Evolutionary conservation across 805 yeast species (phyloP), one percentile per base, ranked within the genome.

Genomic region (Wickerhamomyces tratensis): DNA sequence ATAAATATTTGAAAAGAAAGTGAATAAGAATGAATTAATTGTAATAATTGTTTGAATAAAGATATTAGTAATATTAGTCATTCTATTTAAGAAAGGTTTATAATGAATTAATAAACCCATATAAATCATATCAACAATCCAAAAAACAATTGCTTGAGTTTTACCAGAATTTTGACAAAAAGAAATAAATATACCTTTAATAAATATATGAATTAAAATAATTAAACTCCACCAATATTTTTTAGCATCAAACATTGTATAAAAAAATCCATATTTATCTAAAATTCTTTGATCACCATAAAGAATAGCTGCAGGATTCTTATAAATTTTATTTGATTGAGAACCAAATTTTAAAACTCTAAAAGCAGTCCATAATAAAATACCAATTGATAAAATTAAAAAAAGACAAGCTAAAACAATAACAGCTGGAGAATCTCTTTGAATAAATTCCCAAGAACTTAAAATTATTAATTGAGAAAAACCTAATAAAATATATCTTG

Each of bases 371-470:
- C 81, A 82, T 2, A 68, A 64, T 67, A 86, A 66, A 34, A 85
- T 67, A 2, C 77, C 75, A 6, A 81, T 46, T 2, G 85, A 69
- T 43, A 82, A 63, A 1, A 86, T 39, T 36, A 89, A 65, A 60
- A 86, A 79, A 39, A 89, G 63, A 34, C 76, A 81, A 3, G 95
- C 91, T 45, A 86, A 64, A 6, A 86, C 88, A 44, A 89, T 77
- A 30, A 89, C 87, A 1, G 96, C 96, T 1, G 94, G 83, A 1
- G 96, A 87, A 56, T 89, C 96, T 41, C 73, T 65, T 53, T 72
- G 72, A 7, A 82, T 76, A 61, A 87, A 88, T 65, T 89, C 96
- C 93, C 94, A 89, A 42, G 88, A 68, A 10, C 95, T 79, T 44
- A 89, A 71, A 41, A 88, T 76, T 14, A 79, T 69, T 44, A 89